Evolutionary conservation across 129 eudicot genomes (phyloP).

Genomic region (Helianthus tuberosus): DNA sequence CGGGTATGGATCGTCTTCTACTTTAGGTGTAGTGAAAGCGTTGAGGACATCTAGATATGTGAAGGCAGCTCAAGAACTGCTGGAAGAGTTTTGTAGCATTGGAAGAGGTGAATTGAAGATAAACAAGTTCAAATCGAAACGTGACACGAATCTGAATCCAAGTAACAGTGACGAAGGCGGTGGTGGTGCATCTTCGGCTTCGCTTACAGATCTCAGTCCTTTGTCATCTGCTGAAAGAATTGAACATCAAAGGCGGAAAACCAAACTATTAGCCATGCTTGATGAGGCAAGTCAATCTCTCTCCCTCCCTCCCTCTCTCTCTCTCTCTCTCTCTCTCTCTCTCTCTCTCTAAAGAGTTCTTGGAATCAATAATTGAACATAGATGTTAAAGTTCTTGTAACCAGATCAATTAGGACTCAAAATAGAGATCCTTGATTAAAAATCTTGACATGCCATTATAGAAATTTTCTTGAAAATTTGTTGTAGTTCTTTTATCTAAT

Average conservation of each 20-base stretch:
- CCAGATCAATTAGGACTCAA: conserved; percentile 2
- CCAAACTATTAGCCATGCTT: conserved; percentile 92
- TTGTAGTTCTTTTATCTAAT: no score
- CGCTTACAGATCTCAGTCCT: conserved; percentile 67
- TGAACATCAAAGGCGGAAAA: conserved; percentile 95
- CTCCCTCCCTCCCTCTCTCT: conserved; percentile 29
- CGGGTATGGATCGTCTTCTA: conserved; percentile 66
- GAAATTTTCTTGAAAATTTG: no score
- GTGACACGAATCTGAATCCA: conserved; percentile 42
- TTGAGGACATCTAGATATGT: conserved; percentile 83
- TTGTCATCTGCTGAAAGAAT: conserved; percentile 87
- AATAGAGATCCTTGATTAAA: conserved; percentile 25
- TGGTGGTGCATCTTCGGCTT: conserved; percentile 50
- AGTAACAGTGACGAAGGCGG: conserved; percentile 25
- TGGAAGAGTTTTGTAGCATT: conserved; percentile 95
- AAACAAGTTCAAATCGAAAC: conserved; percentile 39
- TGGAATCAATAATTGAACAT: conserved; percentile 37
- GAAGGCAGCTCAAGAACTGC: conserved; percentile 84
- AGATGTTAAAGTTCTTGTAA: conserved; percentile 1
- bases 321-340: not conserved
- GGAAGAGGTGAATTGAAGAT: conserved; percentile 81
- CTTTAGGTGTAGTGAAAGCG: conserved; percentile 53
- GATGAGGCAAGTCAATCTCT: conserved; percentile 73
- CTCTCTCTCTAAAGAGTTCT: conserved; percentile 6
- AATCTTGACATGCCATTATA: not conserved